Evolutionary conservation across 352 stramenopile genomes (phyloP).

Genomic region (Phytophthora crassamura): DNA sequence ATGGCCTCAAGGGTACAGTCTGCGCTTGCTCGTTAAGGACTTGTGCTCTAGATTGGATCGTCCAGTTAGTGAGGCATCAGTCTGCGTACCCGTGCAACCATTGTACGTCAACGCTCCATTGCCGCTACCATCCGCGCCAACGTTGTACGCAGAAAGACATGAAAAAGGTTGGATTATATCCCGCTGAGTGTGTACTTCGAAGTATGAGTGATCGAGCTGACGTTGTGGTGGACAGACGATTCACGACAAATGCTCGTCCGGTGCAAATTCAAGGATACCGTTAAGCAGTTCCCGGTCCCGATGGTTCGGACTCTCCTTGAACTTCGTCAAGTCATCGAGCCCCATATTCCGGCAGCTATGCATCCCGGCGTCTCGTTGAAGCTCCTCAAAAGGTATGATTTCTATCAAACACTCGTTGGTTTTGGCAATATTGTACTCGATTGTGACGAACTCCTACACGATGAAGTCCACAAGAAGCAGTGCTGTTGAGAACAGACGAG

Average conservation of each 20-base stretch:
- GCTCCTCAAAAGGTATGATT: constrained; percentile 46
- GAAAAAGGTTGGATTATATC: constrained; percentile 21
- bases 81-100: constrained; percentile 26
- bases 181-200: neutral
- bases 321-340: constrained; percentile 43
- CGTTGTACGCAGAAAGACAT: constrained; percentile 24
- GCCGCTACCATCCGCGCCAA: constrained; percentile 46
- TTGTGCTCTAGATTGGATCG: constrained; percentile 48
- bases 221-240: constrained; percentile 5
- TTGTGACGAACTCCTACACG: constrained; percentile 4
- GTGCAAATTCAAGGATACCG: constrained; percentile 69
- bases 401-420: neutral
- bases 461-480: constrained; percentile 26
- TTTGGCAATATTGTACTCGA: no score
- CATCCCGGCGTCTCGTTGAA: constrained; percentile 38
- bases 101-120: constrained; percentile 16
- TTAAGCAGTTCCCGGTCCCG: constrained; percentile 51
- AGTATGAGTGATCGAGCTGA: neutral
- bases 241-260: constrained; percentile 53
- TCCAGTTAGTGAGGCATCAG: constrained; percentile 2
- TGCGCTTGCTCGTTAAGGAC: constrained; percentile 54
- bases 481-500: constrained; percentile 37
- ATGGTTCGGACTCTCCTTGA: constrained; percentile 35
- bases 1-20: constrained; percentile 63
- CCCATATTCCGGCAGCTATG: constrained; percentile 47